These are phyloP conservation scores for Fraxinus nigra DNA, from an alignment of 305 asterid genomes.

Conservation along the genomic window DNA sequence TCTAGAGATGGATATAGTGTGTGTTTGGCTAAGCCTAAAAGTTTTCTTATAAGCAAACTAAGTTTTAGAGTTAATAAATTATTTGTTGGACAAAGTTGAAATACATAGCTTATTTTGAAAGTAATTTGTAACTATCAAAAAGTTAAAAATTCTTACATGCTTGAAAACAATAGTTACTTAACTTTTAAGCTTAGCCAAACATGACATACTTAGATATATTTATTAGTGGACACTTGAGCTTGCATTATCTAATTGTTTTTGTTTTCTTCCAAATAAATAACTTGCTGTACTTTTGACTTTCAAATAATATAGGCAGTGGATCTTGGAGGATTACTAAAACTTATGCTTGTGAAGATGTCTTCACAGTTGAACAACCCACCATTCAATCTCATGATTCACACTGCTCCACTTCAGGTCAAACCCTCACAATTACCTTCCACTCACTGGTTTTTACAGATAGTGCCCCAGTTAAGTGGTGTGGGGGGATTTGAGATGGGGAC, in stretches of 20 bases:
- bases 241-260: neutral
- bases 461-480: conserved; percentile 67
- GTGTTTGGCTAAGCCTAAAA: neutral
- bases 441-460: conserved; percentile 91
- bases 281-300: conserved; percentile 3
- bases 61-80: neutral
- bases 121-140: neutral
- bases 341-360: conserved; percentile 62
- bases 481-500: conserved; percentile 87
- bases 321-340: conserved; percentile 80
- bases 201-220: neutral
- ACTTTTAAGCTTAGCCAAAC: neutral
- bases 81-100: neutral
- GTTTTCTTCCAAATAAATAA: neutral
- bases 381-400: conserved; percentile 71
- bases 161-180: neutral
- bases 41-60: neutral
- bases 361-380: conserved; percentile 85
- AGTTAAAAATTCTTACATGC: neutral
- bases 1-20: neutral
- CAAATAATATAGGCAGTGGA: conserved; percentile 59
- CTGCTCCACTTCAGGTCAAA: conserved; percentile 52
- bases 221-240: neutral
- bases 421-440: conserved; percentile 40
- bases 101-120: neutral